phyloP scores from a whole-genome alignment of 352 stramenopile genomes.

The Phytophthora litchii region DNA sequence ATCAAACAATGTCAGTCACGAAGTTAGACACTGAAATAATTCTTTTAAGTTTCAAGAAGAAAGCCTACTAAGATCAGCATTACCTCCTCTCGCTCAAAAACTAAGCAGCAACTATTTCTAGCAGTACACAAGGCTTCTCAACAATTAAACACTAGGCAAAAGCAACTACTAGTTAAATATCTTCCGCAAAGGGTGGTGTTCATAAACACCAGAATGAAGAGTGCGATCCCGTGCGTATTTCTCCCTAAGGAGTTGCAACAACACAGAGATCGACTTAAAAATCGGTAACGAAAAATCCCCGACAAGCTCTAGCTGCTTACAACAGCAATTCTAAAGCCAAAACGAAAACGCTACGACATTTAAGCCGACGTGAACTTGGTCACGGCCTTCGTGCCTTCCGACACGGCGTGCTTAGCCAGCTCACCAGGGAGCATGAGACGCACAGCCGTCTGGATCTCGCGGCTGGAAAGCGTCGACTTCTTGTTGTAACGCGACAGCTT shows the following conservation, averaged over 20 bases:
- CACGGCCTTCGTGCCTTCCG: slow-evolving; percentile 96
- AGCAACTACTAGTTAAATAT: slow-evolving; percentile 26
- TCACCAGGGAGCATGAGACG: slow-evolving; percentile 95
- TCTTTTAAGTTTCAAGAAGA: too few relatives aligned
- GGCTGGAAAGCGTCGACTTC: slow-evolving; percentile 96
- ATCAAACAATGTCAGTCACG: too few relatives aligned
- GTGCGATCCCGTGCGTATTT: not conserved
- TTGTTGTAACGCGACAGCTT: slow-evolving; percentile 98
- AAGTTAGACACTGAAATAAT: too few relatives aligned
- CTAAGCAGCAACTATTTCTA: too few relatives aligned
- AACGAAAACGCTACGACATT: slow-evolving; percentile 19
- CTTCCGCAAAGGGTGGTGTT: slow-evolving; percentile 82
- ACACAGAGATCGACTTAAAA: slow-evolving; percentile 5
- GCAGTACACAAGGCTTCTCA: too few relatives aligned
- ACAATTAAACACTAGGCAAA: not conserved
- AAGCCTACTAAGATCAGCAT: too few relatives aligned
- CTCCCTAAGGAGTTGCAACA: not conserved
- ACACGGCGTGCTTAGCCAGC: slow-evolving; percentile 97
- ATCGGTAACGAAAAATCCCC: not conserved
- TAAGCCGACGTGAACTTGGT: slow-evolving; percentile 93
- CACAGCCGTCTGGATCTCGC: slow-evolving; percentile 98
- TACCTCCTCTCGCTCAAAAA: too few relatives aligned
- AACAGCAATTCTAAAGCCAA: not conserved
- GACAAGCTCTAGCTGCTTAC: not conserved
- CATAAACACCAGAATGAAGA: slow-evolving; percentile 77